Evolutionary conservation across 228 moss, liverwort and hornwort genomes (phyloP).

Genomic region (Sphagnum fallax): DNA sequence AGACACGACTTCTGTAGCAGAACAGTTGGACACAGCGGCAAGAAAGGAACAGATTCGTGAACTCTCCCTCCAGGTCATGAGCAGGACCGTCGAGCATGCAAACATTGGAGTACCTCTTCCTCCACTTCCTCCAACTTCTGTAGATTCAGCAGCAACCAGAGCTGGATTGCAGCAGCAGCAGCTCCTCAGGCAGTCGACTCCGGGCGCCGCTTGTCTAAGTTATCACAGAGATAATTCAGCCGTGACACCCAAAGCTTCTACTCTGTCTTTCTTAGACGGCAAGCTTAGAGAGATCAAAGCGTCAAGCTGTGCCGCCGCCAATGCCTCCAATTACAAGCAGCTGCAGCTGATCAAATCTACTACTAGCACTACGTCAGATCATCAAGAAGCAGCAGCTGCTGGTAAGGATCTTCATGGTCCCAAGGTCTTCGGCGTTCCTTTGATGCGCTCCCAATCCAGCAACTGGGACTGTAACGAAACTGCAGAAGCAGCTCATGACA

Average conservation of each 20-base stretch:
- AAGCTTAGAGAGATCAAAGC: constrained; percentile 44
- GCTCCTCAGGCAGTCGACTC: background rate
- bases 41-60: constrained; percentile 37
- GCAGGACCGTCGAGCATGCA: constrained; percentile 1
- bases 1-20: constrained; percentile 18
- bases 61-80: constrained; percentile 42
- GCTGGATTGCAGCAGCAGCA: background rate
- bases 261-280: constrained; percentile 18
- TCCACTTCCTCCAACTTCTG: background rate
- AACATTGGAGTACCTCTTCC: background rate
- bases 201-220: no score
- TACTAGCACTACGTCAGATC: background rate
- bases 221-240: constrained; percentile 29
- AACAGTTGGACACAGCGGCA: constrained; percentile 26
- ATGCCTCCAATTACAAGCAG: background rate
- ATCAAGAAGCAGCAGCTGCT: constrained; percentile 7
- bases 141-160: no score
- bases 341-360: no score
- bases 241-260: constrained; percentile 42
- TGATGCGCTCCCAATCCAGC: background rate
- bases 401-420: constrained; percentile 2
- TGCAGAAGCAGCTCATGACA: no score
- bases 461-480: no score
- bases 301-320: constrained; percentile 14
- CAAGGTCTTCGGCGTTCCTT: constrained; percentile 53